Evolutionary conservation across 805 yeast genomes (phyloP).

Genomic region (Candida pseudoglaebosa): DNA sequence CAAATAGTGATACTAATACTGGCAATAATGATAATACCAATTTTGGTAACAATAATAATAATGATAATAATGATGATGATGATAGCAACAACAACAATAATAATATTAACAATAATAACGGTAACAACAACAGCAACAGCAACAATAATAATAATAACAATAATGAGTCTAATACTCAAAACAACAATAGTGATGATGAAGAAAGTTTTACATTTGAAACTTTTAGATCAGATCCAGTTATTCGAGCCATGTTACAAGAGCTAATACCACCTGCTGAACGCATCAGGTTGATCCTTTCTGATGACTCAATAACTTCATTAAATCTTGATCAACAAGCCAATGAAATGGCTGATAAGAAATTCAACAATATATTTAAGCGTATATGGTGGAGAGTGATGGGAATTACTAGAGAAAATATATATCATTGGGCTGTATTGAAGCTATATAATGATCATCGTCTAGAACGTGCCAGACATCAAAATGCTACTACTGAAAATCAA

Average conservation of each 20-base stretch:
- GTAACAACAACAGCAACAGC: conserved; percentile 2
- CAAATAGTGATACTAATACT: no score
- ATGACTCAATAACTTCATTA: conserved; percentile 26
- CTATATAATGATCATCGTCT: conserved; percentile 13
- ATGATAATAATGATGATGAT: conserved; percentile 4
- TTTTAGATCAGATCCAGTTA: conserved; percentile 33
- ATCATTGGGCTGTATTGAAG: conserved; percentile 45
- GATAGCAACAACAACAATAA: not conserved
- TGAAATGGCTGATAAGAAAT: conserved; percentile 31
- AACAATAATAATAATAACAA: conserved; percentile 5
- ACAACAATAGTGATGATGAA: conserved; percentile 7
- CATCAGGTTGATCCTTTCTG: conserved; percentile 38
- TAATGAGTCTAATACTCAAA: conserved; percentile 10
- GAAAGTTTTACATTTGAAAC: conserved; percentile 25
- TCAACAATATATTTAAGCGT: conserved; percentile 24
- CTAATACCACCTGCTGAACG: conserved; percentile 39
- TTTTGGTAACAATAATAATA: conserved; percentile 4
- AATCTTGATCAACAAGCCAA: conserved; percentile 45
- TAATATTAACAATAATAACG: conserved; percentile 1
- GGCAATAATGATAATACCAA: no score
- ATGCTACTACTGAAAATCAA: no score
- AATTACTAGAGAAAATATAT: conserved; percentile 43
- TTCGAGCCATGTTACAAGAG: conserved; percentile 35
- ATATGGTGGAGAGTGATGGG: conserved; percentile 59
- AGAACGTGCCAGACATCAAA: conserved; percentile 1